Evolutionary conservation across 768 basidiomycete species (phyloP).

Genomic region (Piloderma croceum): DNA sequence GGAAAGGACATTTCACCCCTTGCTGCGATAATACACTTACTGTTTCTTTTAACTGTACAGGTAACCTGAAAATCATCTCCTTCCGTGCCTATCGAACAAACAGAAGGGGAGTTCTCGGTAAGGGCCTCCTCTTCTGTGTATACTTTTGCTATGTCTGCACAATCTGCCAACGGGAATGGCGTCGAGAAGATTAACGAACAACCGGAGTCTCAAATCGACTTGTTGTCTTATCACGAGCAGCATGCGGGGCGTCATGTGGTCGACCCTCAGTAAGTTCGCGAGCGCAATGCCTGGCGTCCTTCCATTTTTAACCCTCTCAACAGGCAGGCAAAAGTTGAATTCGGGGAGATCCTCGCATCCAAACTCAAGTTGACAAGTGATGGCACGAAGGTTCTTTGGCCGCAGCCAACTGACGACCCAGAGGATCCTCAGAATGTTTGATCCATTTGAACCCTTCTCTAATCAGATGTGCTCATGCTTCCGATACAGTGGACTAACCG

Average conservation of each 20-base stretch:
- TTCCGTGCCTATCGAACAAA: too few species aligned
- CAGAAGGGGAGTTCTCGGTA: too few species aligned
- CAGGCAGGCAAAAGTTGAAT: slow-evolving; percentile 59
- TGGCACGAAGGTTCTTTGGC: slow-evolving; percentile 61
- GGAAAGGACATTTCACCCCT: too few species aligned
- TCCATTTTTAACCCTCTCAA: background rate
- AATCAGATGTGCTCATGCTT: background rate
- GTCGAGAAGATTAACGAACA: too few species aligned
- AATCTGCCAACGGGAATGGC: too few species aligned
- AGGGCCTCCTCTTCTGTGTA: too few species aligned
- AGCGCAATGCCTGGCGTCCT: background rate
- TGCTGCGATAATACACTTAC: too few species aligned
- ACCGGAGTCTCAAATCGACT: slow-evolving; percentile 24
- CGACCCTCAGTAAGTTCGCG: slow-evolving; percentile 47
- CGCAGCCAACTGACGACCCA: slow-evolving; percentile 57
- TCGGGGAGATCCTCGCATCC: slow-evolving; percentile 50
- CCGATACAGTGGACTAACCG: background rate
- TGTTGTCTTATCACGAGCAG: slow-evolving; percentile 44
- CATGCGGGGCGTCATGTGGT: slow-evolving; percentile 55
- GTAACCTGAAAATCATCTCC: too few species aligned
- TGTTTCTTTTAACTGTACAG: too few species aligned
- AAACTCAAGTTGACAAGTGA: slow-evolving; percentile 52
- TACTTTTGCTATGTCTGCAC: too few species aligned
- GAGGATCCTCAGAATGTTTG: slow-evolving; percentile 67
- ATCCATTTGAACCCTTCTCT: slow-evolving; percentile 1